Percentiles rank a stretch among this genome's conserved stretches.
phyloP scores from a whole-genome alignment of 805 yeast genomes.

The Torulaspora indica region DNA sequence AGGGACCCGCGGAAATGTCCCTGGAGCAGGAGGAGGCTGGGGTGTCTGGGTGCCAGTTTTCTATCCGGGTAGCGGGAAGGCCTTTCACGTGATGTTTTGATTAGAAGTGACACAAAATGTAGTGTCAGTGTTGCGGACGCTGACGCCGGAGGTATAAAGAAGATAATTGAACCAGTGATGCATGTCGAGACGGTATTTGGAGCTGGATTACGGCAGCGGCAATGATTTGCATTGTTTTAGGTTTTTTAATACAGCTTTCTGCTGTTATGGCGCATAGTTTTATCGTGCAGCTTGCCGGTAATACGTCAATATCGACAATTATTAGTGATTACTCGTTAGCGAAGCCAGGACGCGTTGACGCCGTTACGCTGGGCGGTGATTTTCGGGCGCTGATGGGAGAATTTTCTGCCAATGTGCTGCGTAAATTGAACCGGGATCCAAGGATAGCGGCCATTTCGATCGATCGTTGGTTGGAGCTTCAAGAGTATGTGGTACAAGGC shows the following conservation, averaged over 20 bases:
- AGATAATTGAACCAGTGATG: no score
- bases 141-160: neutral
- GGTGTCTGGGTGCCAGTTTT: no score
- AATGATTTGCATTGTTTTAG: neutral
- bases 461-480: constrained; percentile 36
- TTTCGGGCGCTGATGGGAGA: constrained; percentile 39
- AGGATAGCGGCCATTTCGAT: constrained; percentile 37
- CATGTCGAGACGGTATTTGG: neutral
- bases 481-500: constrained; percentile 37
- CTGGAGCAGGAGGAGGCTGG: no score
- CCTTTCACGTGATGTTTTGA: no score
- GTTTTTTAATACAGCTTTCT: neutral
- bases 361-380: constrained; percentile 29
- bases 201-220: neutral
- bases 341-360: constrained; percentile 11
- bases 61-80: no score
- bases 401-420: constrained; percentile 32
- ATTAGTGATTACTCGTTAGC: neutral
- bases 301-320: neutral
- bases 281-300: constrained; percentile 28
- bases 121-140: neutral
- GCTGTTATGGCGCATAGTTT: constrained; percentile 14
- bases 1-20: no score
- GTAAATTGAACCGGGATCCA: constrained; percentile 36
- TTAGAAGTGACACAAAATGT: neutral